Conservation (phyloP, 768 basidiomycete genomes). For the Pholiota molesta region DNA sequence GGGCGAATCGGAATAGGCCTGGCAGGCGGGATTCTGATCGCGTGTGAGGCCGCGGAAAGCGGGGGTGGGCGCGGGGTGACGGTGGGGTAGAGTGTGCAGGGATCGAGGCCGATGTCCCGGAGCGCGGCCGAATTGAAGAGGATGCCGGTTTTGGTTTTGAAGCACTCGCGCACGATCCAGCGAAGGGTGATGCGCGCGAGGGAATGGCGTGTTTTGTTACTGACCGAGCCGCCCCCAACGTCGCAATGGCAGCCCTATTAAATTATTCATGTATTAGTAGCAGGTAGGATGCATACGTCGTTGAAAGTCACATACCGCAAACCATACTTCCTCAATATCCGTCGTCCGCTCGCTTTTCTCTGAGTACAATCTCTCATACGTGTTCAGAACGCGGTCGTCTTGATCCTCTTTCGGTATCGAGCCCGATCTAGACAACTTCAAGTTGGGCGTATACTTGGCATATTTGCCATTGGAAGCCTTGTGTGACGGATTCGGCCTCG, state of each 20-base stretch:
- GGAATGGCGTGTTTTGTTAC: constrained; percentile 46
- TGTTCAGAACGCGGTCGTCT: constrained; percentile 28
- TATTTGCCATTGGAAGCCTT: not conserved
- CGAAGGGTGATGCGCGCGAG: constrained; percentile 59
- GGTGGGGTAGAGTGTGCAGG: constrained; percentile 44
- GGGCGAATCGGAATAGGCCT: constrained; percentile 28
- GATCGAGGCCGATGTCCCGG: constrained; percentile 51
- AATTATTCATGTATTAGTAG: not conserved
- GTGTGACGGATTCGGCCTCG: not conserved
- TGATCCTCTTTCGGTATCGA: constrained; percentile 19
- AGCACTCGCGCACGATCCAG: constrained; percentile 78
- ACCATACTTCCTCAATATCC: constrained; percentile 71
- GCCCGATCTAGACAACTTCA: not conserved
- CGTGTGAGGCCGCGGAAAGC: constrained; percentile 24
- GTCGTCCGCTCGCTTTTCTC: constrained; percentile 26
- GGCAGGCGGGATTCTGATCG: constrained; percentile 28
- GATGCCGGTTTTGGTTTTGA: constrained; percentile 62
- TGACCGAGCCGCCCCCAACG: constrained; percentile 60
- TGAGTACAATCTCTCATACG: constrained; percentile 37
- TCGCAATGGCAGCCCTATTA: constrained; percentile 50
- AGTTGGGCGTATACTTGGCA: constrained; percentile 1
- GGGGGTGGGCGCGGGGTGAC: constrained; percentile 41
- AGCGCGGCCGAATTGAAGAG: constrained; percentile 56
- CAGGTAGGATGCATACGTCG: not conserved
- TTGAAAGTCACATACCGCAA: constrained; percentile 41